Percentiles rank a stretch among this genome's conserved stretches.
Conservation (phyloP, 176 grass and related monocot genomes). For the Ampelocalamus luodianensis region DNA sequence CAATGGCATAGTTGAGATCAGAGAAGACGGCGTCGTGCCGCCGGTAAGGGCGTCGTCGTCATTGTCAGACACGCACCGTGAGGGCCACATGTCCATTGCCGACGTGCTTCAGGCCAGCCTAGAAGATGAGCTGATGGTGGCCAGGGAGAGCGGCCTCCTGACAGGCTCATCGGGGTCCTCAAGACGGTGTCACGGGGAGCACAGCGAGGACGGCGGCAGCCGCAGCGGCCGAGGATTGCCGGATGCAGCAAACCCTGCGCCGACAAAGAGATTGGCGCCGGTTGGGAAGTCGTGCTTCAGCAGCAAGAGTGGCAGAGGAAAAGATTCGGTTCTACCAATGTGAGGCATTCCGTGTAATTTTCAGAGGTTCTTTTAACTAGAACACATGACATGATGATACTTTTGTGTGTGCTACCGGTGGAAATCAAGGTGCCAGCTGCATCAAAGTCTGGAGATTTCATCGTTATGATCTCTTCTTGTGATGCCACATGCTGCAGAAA, state of each 20-base stretch:
- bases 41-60: constrained; percentile 42
- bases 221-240: constrained; percentile 43
- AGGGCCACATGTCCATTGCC: constrained; percentile 63
- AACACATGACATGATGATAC: constrained; percentile 36
- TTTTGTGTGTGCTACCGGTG: constrained; percentile 34
- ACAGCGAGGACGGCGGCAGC: constrained; percentile 53
- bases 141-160: constrained; percentile 65
- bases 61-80: constrained; percentile 49
- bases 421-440: constrained; percentile 31
- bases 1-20: constrained; percentile 52
- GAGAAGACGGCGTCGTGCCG: constrained; percentile 42
- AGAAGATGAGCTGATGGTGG: constrained; percentile 72
- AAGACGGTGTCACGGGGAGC: constrained; percentile 42
- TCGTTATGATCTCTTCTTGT: constrained; percentile 4
- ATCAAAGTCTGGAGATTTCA: neutral
- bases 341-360: constrained; percentile 9
- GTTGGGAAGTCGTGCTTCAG: constrained; percentile 69
- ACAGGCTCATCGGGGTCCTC: constrained; percentile 47
- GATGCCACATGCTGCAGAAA: constrained; percentile 27
- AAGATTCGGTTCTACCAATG: constrained; percentile 59
- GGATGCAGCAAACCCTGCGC: constrained; percentile 34
- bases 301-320: constrained; percentile 58
- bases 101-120: constrained; percentile 71
- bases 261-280: constrained; percentile 61
- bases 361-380: constrained; percentile 31